Base-by-base conservation (phyloP, 2,329 filamentous ascomycete species). In the Ascochyta pisi region DNA sequence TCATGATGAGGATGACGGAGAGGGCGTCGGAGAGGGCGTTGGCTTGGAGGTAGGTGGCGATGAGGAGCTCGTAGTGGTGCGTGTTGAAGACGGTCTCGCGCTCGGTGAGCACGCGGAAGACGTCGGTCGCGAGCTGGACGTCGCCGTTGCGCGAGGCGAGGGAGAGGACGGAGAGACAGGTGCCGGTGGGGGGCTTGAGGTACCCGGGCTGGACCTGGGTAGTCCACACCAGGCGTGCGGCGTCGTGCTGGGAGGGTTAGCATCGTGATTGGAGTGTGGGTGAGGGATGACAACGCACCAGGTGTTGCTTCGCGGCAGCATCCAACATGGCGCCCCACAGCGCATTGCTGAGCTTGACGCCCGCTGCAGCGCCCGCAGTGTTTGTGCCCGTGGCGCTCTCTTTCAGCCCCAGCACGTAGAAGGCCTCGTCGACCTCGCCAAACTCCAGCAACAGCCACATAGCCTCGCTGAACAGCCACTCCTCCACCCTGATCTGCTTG, bases 401-500 rank as follows among this genome's bases (percentile, higher is more conserved):
- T 75, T 24, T 81, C 57, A 84, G 79, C 15, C 55, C 62, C 61
- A 95, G 81, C 24, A 96, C 77, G 40, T 83, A 79, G 57, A 93
- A 79, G 12, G 92, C 88, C 69, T 95, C 91, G 50, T 95, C 90
- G 31, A 92, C 79, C 71, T 95, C 92, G 6, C 86, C 85, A 38
- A 84, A 80, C 56, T 90, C 87, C 40, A 86, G 86, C 38, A 97
- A 83, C 19, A 85, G 84, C 69, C 90, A 90, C 51, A 92, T 82
- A 49, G 93, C 87, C 57, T 94, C 83, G 66, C 93, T 89, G 67
- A 89, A 88, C 7, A 96, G 80, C 92, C 92, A 97, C 0, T 80
- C 69, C 27, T 89, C 83, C 4, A 93, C 77, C 2, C 65, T 67
- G 1, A 84, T 78, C 3, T 81, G 79, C 44, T 84, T 80, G 47